Evolutionary conservation across 2,329 filamentous ascomycete species (phyloP).

Genomic region (Juglanconis oblonga): DNA sequence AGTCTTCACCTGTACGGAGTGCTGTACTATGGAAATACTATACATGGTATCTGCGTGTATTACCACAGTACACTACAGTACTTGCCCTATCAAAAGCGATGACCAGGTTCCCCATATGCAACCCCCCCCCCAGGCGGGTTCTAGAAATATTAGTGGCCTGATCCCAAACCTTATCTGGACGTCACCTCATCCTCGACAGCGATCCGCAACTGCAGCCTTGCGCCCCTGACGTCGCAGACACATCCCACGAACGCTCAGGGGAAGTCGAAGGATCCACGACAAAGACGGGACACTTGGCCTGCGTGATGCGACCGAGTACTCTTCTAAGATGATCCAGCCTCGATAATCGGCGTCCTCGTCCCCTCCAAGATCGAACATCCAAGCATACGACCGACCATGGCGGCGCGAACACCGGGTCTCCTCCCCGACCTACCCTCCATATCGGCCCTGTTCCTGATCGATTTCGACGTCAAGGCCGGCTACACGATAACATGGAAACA

Average conservation of each 20-base stretch:
- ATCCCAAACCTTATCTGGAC: conserved; percentile 16
- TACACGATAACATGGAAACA: conserved; percentile 90
- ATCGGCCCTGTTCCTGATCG: conserved; percentile 81
- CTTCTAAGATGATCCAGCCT: conserved; percentile 9
- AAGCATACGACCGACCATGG: conserved; percentile 11
- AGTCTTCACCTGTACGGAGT: too few relatives aligned
- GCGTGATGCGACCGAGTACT: conserved; percentile 2
- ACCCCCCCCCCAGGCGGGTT: too few relatives aligned
- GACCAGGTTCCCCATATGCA: neutral
- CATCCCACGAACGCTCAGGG: neutral
- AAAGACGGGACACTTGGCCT: neutral
- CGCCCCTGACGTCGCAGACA: neutral
- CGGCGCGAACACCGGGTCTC: conserved; percentile 26
- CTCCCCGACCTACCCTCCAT: conserved; percentile 56
- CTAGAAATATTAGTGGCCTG: neutral
- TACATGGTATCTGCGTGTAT: too few relatives aligned
- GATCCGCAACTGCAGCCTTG: neutral
- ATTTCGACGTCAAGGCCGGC: conserved; percentile 89
- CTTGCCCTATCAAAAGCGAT: neutral
- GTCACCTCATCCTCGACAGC: conserved; percentile 3
- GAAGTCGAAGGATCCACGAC: too few relatives aligned
- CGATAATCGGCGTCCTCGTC: neutral
- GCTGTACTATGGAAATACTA: too few relatives aligned
- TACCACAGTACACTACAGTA: too few relatives aligned
- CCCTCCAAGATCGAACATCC: neutral